Percentiles rank a stretch among this genome's conserved stretches.
Conservation (phyloP, 805 yeast species). For the Nakazawaea ambrosiae region DNA sequence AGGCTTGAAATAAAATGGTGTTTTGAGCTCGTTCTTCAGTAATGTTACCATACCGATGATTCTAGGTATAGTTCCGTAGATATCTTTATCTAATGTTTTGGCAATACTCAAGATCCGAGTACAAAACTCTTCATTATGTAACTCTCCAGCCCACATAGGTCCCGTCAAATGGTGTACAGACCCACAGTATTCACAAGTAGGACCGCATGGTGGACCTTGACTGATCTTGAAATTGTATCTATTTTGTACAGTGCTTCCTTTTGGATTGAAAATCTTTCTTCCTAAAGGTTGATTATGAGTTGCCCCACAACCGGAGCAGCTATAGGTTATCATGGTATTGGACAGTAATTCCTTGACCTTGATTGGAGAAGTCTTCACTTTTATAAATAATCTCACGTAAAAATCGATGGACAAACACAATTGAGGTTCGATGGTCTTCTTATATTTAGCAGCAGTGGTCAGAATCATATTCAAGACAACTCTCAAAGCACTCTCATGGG, state of each 20-base stretch:
- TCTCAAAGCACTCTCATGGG: constrained; percentile 91
- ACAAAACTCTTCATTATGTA: constrained; percentile 68
- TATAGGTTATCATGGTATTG: constrained; percentile 68
- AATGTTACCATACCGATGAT: constrained; percentile 89
- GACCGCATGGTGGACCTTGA: constrained; percentile 54
- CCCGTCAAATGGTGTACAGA: constrained; percentile 76
- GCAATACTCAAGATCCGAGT: constrained; percentile 53
- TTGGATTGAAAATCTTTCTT: constrained; percentile 31
- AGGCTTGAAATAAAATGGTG: constrained; percentile 81
- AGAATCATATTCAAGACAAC: constrained; percentile 73
- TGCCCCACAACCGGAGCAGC: constrained; percentile 85
- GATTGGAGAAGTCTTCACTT: constrained; percentile 71
- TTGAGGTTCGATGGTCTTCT: constrained; percentile 80
- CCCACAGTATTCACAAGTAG: constrained; percentile 65
- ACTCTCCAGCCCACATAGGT: constrained; percentile 89
- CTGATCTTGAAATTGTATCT: constrained; percentile 49
- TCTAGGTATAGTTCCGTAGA: constrained; percentile 75
- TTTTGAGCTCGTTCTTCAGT: constrained; percentile 64
- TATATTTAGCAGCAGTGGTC: constrained; percentile 83
- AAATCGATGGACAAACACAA: constrained; percentile 85
- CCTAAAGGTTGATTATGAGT: constrained; percentile 72
- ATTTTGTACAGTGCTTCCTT: constrained; percentile 19
- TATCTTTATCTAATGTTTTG: constrained; percentile 38
- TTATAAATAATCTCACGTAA: constrained; percentile 80
- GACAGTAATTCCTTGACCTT: constrained; percentile 75